Evolutionary conservation across 306 rosid species (phyloP).

Genomic region (Quercus suber): DNA sequence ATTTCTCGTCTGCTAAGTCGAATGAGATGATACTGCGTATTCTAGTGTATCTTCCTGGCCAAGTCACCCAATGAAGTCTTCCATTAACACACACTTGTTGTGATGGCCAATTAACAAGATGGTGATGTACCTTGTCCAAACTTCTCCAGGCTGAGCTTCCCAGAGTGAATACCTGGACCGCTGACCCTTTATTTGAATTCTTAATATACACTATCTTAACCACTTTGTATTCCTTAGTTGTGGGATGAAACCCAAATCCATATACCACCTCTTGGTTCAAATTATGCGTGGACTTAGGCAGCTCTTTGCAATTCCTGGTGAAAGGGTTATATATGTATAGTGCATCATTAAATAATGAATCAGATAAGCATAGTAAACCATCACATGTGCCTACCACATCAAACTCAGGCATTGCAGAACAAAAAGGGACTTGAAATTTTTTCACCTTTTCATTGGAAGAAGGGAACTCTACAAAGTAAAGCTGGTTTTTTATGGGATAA

Average conservation of each 20-base stretch:
- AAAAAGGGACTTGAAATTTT: slow-evolving; percentile 27
- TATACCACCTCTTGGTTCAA: slow-evolving; percentile 28
- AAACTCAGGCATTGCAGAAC: slow-evolving; percentile 32
- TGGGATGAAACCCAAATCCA: slow-evolving; percentile 38
- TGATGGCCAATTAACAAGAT: slow-evolving; percentile 27
- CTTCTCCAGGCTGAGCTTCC: slow-evolving; percentile 45
- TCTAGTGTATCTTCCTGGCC: slow-evolving; percentile 9
- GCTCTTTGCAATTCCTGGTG: slow-evolving; percentile 18
- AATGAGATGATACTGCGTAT: slow-evolving; percentile 37
- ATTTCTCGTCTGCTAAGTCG: slow-evolving; percentile 38
- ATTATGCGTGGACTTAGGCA: slow-evolving; percentile 29
- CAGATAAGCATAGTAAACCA: slow-evolving; percentile 39
- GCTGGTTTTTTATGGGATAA: slow-evolving; percentile 34
- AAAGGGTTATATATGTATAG: slow-evolving; percentile 39
- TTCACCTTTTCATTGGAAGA: not conserved
- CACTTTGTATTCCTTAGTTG: slow-evolving; percentile 35
- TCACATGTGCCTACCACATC: slow-evolving; percentile 36
- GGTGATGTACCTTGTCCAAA: slow-evolving; percentile 21
- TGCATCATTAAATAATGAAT: slow-evolving; percentile 26
- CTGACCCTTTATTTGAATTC: slow-evolving; percentile 14
- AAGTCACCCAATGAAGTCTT: slow-evolving; percentile 47
- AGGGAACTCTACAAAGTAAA: slow-evolving; percentile 29
- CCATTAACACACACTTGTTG: slow-evolving; percentile 38
- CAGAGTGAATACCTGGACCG: slow-evolving; percentile 26
- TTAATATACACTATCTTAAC: slow-evolving; percentile 27